Base-by-base conservation (phyloP, 306 rosid species). In the Vigna trinervia region DNA sequence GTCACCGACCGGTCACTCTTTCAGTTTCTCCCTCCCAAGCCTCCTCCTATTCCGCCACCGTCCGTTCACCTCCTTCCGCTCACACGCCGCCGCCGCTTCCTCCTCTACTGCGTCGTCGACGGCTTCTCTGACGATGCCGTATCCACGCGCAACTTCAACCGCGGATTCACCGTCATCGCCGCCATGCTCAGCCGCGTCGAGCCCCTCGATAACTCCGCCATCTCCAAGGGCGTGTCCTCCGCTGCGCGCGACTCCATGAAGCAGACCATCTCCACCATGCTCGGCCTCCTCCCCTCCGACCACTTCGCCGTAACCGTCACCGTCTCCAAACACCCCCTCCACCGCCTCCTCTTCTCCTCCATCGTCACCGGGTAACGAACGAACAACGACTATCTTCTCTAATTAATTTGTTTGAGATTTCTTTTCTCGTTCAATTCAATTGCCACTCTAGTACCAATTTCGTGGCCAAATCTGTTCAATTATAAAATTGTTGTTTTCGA, bases 241-340 rank as follows among this genome's bases (percentile, higher is more conserved):
- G 63, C 89, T 4, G 91, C 99, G 8, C 87, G 79, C 84, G 96
- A 92, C 70, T 92, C 98, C 51, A 96, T 96, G 98, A 95, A 92
- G 81, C 92, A 92, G 78, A 96, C 99, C n/a, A 92, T 96, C 62
- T 96, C 98, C 17, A 87, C 96, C 8, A 96, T 92, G 98, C 88
- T 96, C 4, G 99, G 99, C 0, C 71, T 95, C 79, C 88, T 95
- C 2, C 99, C 97, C 13, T 95, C 99, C 30, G 94, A 92, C 73
- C 97, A 90, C 39, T 95, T 95, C 84, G 48, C 93, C 45, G 97
- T 95, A 39, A 90, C 92, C 28, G 82, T 95, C 32, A 69, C 78
- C 59, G 87, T 88, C 81, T 84, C 89, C 20, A 84, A 66, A 83
- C 84, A 59, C 3, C 97, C 97, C 1, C 96, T 95, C 22, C 88